Base-by-base conservation (phyloP, 768 basidiomycete genomes). In the Cyathus striatus region DNA sequence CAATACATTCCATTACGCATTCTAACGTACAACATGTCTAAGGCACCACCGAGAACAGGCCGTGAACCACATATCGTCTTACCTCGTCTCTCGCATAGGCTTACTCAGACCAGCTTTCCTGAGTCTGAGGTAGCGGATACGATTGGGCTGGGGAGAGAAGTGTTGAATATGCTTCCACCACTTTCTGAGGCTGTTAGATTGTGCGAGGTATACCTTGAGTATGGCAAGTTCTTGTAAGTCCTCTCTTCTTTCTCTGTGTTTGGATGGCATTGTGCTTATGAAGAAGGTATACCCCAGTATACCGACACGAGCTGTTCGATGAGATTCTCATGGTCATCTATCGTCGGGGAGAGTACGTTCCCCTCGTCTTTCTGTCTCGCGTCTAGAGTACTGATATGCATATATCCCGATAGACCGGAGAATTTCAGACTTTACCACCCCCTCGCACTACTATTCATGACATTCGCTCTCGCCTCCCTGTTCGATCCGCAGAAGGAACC, bases 201-300 rank as follows among this genome's bases (percentile, higher is more conserved):
- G 16, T 81, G 78, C 44, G 79, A 86, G 30, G 61, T 79, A 24
- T 89, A 86, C 55, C 61, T 86, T 27, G 78, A 82, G 43, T 71
- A 77, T 56, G 82, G 77, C 9, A 65, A 72, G 52, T 78, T 66
- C 57, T 53, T 81, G 81, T 84, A 49, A 54, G 78, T 63, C 14
- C 40, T 25, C 25, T 24, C 25, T 43, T 6, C 21, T 17, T 23
- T 39, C 10, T n/a, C n/a, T n/a, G n/a, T n/a, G n/a, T 9, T 23
- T 13, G 7, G 40, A 23, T 25, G 3, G 14, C 21, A 30, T 43
- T 17, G n/a, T 41, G 22, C 38, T 25, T n/a, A 6, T 25, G 23
- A 24, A 24, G 4, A 38, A 86, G 83, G 44, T 78, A 78, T 61
- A 64, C 66, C 12, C 69, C 81, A 5, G 47, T 86, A 14, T 67